Evolutionary conservation across 1,139 yeast species (phyloP).

Genomic region (Groenewaldozyma sp.): DNA sequence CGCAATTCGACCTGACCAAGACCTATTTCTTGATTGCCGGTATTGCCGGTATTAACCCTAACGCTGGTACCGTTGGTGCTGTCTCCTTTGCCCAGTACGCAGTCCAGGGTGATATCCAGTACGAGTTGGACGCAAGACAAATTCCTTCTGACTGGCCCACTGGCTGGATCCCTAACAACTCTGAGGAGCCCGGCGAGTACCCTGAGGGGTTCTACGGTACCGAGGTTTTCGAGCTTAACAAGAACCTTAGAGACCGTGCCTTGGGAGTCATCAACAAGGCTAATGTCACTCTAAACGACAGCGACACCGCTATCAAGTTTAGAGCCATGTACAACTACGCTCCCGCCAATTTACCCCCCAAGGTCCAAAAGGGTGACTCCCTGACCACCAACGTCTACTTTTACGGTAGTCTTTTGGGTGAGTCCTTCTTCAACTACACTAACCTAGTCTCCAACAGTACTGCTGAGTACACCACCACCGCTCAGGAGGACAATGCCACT

Average conservation of each 20-base stretch:
- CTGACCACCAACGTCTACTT: constrained; percentile 55
- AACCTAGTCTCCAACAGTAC: constrained; percentile 48
- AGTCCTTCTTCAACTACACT: constrained; percentile 43
- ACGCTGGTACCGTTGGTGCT: constrained; percentile 40
- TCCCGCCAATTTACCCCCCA: constrained; percentile 44
- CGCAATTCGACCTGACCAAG: constrained; percentile 47
- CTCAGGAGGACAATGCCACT: constrained; percentile 63
- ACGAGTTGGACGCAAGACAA: constrained; percentile 45
- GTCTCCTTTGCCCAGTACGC: constrained; percentile 56
- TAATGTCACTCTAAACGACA: constrained; percentile 19
- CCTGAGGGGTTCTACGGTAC: constrained; percentile 54
- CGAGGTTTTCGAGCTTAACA: constrained; percentile 58
- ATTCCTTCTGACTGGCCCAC: constrained; percentile 46
- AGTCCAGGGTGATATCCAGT: constrained; percentile 53
- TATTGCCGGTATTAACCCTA: constrained; percentile 58
- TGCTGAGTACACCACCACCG: constrained; percentile 52
- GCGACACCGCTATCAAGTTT: constrained; percentile 42
- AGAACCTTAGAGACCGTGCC: constrained; percentile 50
- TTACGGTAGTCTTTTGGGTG: constrained; percentile 44
- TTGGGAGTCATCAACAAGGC: constrained; percentile 36
- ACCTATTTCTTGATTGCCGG: constrained; percentile 59
- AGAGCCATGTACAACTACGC: constrained; percentile 40
- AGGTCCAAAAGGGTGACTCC: constrained; percentile 47
- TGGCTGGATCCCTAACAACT: constrained; percentile 52
- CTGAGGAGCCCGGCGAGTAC: constrained; percentile 41